Evolutionary conservation across 139 green algal genomes (phyloP).

Genomic region (Monoraphidium neglectum): DNA sequence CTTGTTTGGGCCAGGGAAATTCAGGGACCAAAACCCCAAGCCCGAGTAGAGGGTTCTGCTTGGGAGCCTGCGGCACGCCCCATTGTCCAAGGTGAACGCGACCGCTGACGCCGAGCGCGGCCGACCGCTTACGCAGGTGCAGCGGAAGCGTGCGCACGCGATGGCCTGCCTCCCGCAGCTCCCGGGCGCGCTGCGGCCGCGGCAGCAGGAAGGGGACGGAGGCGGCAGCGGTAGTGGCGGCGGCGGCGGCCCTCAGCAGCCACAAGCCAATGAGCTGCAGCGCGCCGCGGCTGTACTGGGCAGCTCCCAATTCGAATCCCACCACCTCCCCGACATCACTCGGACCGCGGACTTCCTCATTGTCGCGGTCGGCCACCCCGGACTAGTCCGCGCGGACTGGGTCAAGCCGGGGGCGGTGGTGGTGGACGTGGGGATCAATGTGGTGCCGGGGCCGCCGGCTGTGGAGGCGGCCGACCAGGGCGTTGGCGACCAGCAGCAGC

Average conservation of each 20-base stretch:
- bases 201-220: background rate
- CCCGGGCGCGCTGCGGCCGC: background rate
- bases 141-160: background rate
- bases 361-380: conserved; percentile 68
- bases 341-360: conserved; percentile 75
- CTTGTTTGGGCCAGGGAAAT: no score
- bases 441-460: conserved; percentile 46
- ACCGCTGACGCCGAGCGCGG: no score
- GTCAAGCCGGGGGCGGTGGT: conserved; percentile 91
- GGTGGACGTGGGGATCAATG: conserved; percentile 97
- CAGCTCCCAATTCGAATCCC: no score
- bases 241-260: no score
- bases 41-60: no score
- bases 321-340: conserved; percentile 43
- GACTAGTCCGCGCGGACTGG: conserved; percentile 89
- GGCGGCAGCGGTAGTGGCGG: no score
- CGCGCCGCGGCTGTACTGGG: no score
- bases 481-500: background rate
- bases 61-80: no score
- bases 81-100: no score
- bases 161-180: conserved; percentile 22
- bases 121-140: no score
- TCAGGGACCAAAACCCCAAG: no score
- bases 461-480: background rate
- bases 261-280: no score